These are phyloP conservation scores for Elsinoe fawcettii DNA, from an alignment of 2,329 filamentous ascomycete species.

Conservation along the genomic window DNA sequence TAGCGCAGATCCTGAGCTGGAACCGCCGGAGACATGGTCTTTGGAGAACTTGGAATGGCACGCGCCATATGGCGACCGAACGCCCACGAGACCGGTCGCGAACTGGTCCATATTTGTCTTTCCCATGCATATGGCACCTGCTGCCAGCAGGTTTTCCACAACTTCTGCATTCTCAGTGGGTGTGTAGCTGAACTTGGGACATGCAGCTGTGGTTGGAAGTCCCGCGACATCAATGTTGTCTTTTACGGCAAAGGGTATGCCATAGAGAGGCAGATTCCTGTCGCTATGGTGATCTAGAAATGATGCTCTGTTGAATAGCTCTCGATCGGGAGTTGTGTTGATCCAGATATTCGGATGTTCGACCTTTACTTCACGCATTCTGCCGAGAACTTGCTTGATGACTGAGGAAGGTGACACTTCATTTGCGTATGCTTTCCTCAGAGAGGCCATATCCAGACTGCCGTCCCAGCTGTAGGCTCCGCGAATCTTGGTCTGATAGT, in stretches of 20 bases:
- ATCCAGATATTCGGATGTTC: slow-evolving; percentile 48
- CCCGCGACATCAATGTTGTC: slow-evolving; percentile 49
- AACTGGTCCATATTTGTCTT: slow-evolving; percentile 58
- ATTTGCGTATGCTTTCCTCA: slow-evolving; percentile 38
- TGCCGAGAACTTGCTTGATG: slow-evolving; percentile 38
- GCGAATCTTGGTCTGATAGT: slow-evolving; percentile 19
- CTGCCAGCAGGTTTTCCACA: slow-evolving; percentile 42
- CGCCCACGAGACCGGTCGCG: slow-evolving; percentile 53
- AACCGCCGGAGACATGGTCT: slow-evolving; percentile 49
- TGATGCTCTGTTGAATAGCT: slow-evolving; percentile 17
- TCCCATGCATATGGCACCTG: slow-evolving; percentile 51
- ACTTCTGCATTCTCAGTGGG: slow-evolving; percentile 44
- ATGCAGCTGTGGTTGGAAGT: slow-evolving; percentile 45
- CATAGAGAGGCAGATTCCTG: slow-evolving; percentile 40
- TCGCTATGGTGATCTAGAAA: slow-evolving; percentile 7
- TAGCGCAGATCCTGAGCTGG: slow-evolving; percentile 49
- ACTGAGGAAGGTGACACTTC: slow-evolving; percentile 30
- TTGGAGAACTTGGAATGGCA: slow-evolving; percentile 46
- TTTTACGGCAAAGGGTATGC: slow-evolving; percentile 51
- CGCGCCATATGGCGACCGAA: slow-evolving; percentile 50
- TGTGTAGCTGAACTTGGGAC: slow-evolving; percentile 42
- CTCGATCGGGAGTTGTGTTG: slow-evolving; percentile 34
- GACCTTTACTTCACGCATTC: slow-evolving; percentile 42
- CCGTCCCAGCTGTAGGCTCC: slow-evolving; percentile 33
- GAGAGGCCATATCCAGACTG: slow-evolving; percentile 36